Percentiles rank a stretch among this genome's conserved stretches.
Evolutionary conservation across 306 rosid genomes (phyloP).

Genomic region (Medicago truncatula): DNA sequence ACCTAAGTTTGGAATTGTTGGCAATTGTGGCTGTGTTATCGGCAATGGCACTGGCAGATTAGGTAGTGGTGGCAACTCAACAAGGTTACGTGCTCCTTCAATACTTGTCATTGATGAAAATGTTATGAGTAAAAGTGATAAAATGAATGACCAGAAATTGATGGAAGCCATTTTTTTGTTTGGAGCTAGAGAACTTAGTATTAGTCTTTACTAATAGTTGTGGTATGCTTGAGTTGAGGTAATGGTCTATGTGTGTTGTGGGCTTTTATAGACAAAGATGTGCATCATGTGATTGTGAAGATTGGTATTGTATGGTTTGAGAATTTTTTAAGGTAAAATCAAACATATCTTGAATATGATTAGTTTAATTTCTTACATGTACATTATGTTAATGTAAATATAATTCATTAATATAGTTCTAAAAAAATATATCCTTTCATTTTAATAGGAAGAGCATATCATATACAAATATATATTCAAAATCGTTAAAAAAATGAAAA

Average conservation of each 20-base stretch:
- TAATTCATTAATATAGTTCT: not conserved
- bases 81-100: conserved; percentile 51
- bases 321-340: not conserved
- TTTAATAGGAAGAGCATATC: too few species aligned
- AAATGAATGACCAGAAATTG: conserved; percentile 33
- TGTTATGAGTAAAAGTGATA: conserved; percentile 43
- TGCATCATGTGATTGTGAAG: not conserved
- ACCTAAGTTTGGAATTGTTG: conserved; percentile 13
- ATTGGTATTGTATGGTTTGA: not conserved
- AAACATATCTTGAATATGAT: not conserved
- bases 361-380: conserved; percentile 32
- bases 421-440: too few species aligned
- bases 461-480: too few species aligned
- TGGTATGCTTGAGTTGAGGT: conserved; percentile 18
- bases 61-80: conserved; percentile 35
- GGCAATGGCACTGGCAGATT: conserved; percentile 25
- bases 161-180: conserved; percentile 45
- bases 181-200: conserved; percentile 20
- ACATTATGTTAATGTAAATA: not conserved
- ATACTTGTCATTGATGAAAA: conserved; percentile 40
- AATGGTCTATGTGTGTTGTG: not conserved
- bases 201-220: not conserved
- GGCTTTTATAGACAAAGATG: conserved; percentile 45
- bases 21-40: not conserved
- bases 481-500: too few species aligned